Conservation (phyloP, 2,329 filamentous ascomycete species). For the Colletotrichum sp. region DNA sequence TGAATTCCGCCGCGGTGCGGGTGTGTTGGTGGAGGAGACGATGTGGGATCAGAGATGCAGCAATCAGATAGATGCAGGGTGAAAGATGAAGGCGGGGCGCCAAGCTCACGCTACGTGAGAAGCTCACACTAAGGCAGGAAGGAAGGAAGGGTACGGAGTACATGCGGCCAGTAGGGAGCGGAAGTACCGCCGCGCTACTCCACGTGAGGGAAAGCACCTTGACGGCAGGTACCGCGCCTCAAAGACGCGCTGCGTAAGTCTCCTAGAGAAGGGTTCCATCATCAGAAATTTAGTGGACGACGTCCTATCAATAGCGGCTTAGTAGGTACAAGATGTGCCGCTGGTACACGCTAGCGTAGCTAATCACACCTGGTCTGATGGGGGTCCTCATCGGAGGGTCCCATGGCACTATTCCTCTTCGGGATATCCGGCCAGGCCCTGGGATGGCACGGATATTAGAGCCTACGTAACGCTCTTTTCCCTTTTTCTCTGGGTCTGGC, state of each 20-base stretch:
- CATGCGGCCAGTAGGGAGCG: not conserved
- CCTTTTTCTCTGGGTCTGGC: not conserved
- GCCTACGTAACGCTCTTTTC: constrained; percentile 14
- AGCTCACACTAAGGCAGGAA: not conserved
- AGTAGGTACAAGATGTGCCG: not conserved
- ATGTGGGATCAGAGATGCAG: constrained; percentile 19
- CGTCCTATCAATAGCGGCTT: constrained; percentile 5
- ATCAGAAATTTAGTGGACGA: not conserved
- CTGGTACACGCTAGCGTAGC: not conserved
- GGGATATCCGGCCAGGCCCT: not conserved
- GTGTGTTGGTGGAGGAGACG: constrained; percentile 10
- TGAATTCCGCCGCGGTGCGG: not conserved
- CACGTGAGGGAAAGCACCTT: not conserved
- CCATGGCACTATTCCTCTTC: not conserved
- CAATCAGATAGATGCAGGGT: constrained; percentile 13
- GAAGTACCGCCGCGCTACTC: not conserved
- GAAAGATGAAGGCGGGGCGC: not conserved
- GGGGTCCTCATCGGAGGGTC: not conserved
- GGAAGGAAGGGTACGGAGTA: not conserved
- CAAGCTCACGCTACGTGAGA: not conserved
- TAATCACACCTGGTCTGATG: not conserved
- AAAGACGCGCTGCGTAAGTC: constrained; percentile 1
- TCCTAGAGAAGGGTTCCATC: not conserved
- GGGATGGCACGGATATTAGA: constrained; percentile 13
- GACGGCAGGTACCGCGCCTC: not conserved